Evolutionary conservation across 2,329 filamentous ascomycete genomes (phyloP).

Genomic region (Gyromitra esculenta): DNA sequence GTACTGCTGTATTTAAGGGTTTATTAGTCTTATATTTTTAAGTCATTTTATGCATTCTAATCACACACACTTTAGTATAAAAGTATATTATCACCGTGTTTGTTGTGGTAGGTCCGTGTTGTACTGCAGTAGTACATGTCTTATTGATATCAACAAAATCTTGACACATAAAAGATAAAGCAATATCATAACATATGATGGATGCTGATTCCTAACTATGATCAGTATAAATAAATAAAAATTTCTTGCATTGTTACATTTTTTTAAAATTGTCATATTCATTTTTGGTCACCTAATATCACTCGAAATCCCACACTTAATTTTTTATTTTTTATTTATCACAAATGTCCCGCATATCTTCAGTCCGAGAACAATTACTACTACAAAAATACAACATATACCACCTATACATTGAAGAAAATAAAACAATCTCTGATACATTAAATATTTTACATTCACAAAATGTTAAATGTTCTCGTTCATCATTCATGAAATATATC

Average conservation of each 20-base stretch:
- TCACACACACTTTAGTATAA: not conserved
- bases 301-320: not conserved
- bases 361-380: not conserved
- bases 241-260: not conserved
- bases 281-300: not conserved
- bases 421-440: not conserved
- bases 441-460: not conserved
- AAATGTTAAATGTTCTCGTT: not conserved
- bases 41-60: not conserved
- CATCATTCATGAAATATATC: conserved; percentile 9
- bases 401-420: not conserved
- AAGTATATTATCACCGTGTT: not conserved
- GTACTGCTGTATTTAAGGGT: not conserved
- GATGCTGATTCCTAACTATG: not conserved
- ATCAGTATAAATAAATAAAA: not conserved
- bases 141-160: not conserved
- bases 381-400: not conserved
- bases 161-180: not conserved
- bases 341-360: not conserved
- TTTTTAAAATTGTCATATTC: not conserved
- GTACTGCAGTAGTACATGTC: not conserved
- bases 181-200: not conserved
- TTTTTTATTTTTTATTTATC: not conserved
- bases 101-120: not conserved
- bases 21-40: not conserved